Evolutionary conservation across 306 rosid species (phyloP), one percentile per base, ranked within the genome.

Genomic region (Castanopsis chinensis): DNA sequence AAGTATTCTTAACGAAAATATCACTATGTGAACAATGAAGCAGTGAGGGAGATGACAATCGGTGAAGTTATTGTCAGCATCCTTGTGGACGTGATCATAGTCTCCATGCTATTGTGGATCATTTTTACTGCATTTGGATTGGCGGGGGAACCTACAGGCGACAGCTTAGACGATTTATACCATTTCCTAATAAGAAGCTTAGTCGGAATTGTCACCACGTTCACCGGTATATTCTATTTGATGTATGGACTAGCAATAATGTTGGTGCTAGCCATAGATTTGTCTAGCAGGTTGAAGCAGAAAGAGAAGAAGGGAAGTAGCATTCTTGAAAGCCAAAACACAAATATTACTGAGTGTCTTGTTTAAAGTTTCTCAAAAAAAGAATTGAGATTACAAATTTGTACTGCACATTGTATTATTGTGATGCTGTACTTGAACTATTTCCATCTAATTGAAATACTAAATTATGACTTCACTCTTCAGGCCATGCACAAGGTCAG

Each of bases 41-140:
- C 65, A 77, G 79, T 19, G 33, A 77, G 60, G 65, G 72, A 76
- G 72, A 28, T 35, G 78, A 78, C 67, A 28, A 58, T 69, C 18
- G 21, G 69, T 52, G 11, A 33, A 49, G 72, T 72, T 11, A 13
- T 81, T 1, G 23, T 74, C 72, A 65, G 56, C 6, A 76, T 71
- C 20, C 55, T 69, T 1, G 80, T 75, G 72, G 80, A 73, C 57
- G 9, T 43, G 75, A 32, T 77, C 69, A 82, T 13, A 49, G 82
- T 85, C 81, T 4, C 57, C 51, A 35, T 75, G 80, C 71, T 81
- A 11, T 59, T 41, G 69, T 79, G 85, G 81, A 83, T 63, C 11
- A 76, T 78, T 61, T 76, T 54, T 45, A 80, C 78, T 1, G 82
- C 80, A 27, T 54, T 68, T 70, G 69, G 68, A 83, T 77, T 87